These are phyloP conservation scores for Nidularia pulvinata DNA, from an alignment of 768 basidiomycete genomes.

Conservation along the genomic window DNA sequence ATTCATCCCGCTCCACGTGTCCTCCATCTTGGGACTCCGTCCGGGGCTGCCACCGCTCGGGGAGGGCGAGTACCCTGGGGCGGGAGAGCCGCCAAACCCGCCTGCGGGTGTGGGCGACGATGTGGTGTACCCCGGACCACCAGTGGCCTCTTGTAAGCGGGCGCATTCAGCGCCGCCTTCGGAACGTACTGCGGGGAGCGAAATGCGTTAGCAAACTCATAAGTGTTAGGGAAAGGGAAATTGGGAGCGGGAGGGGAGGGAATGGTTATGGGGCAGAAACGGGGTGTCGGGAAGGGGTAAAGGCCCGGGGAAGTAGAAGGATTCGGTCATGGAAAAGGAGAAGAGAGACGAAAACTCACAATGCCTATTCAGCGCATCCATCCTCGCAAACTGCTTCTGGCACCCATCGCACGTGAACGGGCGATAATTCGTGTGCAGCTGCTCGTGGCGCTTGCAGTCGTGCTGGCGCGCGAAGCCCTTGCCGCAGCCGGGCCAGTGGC, in stretches of 20 bases:
- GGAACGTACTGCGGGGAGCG: not conserved
- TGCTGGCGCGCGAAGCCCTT: slow-evolving; percentile 96
- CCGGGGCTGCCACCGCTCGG: no score
- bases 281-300: no score
- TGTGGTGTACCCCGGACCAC: not conserved
- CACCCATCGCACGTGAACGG: slow-evolving; percentile 96
- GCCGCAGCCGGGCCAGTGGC: slow-evolving; percentile 92
- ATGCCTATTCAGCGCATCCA: slow-evolving; percentile 95
- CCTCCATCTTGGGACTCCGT: no score
- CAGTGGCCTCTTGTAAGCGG: not conserved
- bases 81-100: no score
- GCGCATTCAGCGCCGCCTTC: slow-evolving; percentile 3
- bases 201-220: no score
- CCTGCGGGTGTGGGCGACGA: not conserved
- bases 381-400: slow-evolving; percentile 88
- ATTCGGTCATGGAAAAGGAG: no score
- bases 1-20: no score
- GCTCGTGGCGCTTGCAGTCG: slow-evolving; percentile 96
- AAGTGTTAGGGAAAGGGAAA: no score
- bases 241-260: no score
- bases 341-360: slow-evolving; percentile 47
- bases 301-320: no score
- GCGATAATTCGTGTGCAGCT: slow-evolving; percentile 89
- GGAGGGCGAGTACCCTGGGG: no score
- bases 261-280: no score